Conservation (phyloP, 495 filamentous ascomycete species). For the Hypoxylon lienhwacheense region DNA sequence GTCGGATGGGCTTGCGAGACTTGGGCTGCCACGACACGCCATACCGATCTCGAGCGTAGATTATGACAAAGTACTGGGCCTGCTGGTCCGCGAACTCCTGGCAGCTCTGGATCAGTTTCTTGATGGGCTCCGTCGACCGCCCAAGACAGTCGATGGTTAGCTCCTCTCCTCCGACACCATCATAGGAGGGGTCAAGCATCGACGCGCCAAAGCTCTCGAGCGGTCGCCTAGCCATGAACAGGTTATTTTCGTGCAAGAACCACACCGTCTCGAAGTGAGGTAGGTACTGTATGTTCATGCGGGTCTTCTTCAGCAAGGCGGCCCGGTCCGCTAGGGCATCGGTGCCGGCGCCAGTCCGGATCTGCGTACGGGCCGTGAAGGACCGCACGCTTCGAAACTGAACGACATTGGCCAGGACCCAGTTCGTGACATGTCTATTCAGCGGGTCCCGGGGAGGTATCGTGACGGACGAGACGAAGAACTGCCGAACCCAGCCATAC, state of each 20-base stretch:
- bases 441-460: constrained; percentile 47
- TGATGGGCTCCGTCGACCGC: constrained; percentile 51
- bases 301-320: constrained; percentile 47
- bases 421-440: constrained; percentile 49
- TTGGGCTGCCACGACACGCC: constrained; percentile 48
- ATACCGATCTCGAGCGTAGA: constrained; percentile 42
- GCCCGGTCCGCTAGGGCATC: constrained; percentile 40
- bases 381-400: constrained; percentile 40
- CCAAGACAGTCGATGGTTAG: constrained; percentile 51
- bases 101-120: constrained; percentile 44
- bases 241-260: constrained; percentile 46
- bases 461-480: constrained; percentile 47
- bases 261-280: constrained; percentile 50
- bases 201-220: constrained; percentile 47
- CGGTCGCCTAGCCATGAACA: constrained; percentile 48
- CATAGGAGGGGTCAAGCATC: constrained; percentile 39
- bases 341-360: constrained; percentile 34
- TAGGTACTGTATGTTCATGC: constrained; percentile 48
- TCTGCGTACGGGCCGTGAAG: constrained; percentile 47
- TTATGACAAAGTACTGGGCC: constrained; percentile 48
- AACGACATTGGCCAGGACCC: constrained; percentile 47
- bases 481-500: constrained; percentile 47
- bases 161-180: constrained; percentile 45
- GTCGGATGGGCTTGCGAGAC: constrained; percentile 48
- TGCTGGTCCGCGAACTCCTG: constrained; percentile 53